Evolutionary conservation across 495 filamentous ascomycete genomes (phyloP).

Genomic region (Penicillium flavigenum): DNA sequence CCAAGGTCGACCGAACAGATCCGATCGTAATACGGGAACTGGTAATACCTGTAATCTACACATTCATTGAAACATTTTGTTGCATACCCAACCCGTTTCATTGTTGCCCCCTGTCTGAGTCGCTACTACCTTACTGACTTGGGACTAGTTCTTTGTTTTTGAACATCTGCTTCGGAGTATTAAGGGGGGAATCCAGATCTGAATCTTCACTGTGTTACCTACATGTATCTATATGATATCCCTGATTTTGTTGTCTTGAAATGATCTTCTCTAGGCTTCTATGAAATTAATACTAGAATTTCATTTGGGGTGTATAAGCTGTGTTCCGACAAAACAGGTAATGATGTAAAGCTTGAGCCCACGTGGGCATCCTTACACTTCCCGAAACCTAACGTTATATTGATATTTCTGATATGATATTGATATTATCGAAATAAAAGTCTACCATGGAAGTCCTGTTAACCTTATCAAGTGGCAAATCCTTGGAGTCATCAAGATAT

Average conservation of each 20-base stretch:
- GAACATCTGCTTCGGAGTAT: background rate
- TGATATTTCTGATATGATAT: no score
- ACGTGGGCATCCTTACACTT: slow-evolving; percentile 20
- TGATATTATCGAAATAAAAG: background rate
- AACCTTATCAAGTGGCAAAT: slow-evolving; percentile 5
- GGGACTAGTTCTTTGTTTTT: slow-evolving; percentile 5
- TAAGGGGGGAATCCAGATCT: slow-evolving; percentile 3
- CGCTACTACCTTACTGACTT: slow-evolving; percentile 5
- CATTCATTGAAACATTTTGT: background rate
- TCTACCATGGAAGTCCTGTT: slow-evolving; percentile 2
- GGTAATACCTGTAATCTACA: slow-evolving; percentile 6
- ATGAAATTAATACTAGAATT: background rate
- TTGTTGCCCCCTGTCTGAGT: background rate
- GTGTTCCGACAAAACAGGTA: slow-evolving; percentile 16
- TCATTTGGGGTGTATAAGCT: background rate
- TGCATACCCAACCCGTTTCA: background rate
- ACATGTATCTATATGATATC: background rate
- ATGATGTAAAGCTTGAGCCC: slow-evolving; percentile 19
- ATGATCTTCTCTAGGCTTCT: background rate
- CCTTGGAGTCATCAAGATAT: background rate
- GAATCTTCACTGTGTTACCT: background rate
- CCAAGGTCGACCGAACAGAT: slow-evolving; percentile 23
- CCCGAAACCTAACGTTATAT: background rate
- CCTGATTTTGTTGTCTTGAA: background rate
- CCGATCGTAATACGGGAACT: slow-evolving; percentile 8